Conservation (phyloP, 257 asterid genomes). For the Nicotiana tabacum region DNA sequence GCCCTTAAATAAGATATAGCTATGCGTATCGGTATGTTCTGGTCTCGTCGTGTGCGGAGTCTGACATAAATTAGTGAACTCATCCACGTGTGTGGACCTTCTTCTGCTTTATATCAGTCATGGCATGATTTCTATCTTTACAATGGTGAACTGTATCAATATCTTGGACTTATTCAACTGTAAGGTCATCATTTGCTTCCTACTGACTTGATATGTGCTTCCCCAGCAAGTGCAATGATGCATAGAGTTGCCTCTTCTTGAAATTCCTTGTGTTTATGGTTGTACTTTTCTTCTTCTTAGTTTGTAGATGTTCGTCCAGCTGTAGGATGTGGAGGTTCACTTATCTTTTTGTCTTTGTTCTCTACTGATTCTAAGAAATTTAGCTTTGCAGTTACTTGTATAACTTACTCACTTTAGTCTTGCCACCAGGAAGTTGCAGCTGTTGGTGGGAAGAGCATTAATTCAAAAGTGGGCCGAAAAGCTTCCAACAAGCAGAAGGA, state of each 20-base stretch:
- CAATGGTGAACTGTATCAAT: neutral
- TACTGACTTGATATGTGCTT: neutral
- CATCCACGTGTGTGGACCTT: neutral
- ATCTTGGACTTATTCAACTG: neutral
- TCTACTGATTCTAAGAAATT: neutral
- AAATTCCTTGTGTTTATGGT: neutral
- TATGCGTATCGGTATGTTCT: neutral
- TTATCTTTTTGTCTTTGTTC: neutral
- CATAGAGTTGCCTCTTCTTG: neutral
- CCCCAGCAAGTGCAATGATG: neutral
- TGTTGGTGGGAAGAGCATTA: conserved; percentile 65
- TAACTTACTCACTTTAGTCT: conserved; percentile 3
- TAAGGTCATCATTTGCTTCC: neutral
- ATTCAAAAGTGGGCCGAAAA: conserved; percentile 59
- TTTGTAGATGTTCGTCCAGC: neutral
- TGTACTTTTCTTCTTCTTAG: neutral
- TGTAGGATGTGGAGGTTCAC: neutral
- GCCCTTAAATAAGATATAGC: neutral
- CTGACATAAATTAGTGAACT: neutral
- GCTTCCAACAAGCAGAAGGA: conserved; percentile 71
- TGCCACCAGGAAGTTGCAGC: conserved; percentile 74
- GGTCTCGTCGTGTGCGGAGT: neutral
- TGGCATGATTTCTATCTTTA: neutral
- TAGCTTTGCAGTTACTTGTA: neutral
- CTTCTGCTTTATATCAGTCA: neutral